Evolutionary conservation across 495 filamentous ascomycete genomes (phyloP).

Genomic region (Parathielavia hyrcaniae): DNA sequence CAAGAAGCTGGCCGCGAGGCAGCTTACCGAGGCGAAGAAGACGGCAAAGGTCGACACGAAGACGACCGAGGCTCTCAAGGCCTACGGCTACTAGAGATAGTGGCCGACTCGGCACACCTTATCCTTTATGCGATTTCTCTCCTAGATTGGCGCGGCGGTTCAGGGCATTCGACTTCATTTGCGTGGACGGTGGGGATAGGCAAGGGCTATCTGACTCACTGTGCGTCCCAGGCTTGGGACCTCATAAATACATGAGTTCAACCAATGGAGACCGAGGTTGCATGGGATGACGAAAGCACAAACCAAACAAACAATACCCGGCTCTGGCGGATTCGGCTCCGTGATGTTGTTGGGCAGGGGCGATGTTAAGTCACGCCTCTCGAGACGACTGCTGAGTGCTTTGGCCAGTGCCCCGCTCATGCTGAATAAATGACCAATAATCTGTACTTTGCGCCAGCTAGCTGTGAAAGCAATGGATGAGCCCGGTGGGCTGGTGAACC

Average conservation of each 20-base stretch:
- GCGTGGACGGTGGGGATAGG: constrained; percentile 34
- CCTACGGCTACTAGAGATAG: constrained; percentile 50
- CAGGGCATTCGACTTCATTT: constrained; percentile 40
- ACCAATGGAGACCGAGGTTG: constrained; percentile 35
- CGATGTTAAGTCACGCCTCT: constrained; percentile 15
- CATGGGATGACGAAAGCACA: constrained; percentile 32
- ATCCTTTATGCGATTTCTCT: constrained; percentile 38
- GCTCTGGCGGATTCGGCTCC: constrained; percentile 21
- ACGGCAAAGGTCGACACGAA: constrained; percentile 74
- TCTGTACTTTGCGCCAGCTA: constrained; percentile 18
- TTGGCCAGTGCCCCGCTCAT: constrained; percentile 21
- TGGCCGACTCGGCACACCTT: constrained; percentile 23
- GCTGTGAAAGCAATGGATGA: constrained; percentile 14
- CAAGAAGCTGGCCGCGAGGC: constrained; percentile 91
- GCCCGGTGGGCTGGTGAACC: background rate
- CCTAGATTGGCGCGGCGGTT: constrained; percentile 42
- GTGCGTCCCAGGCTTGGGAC: constrained; percentile 35
- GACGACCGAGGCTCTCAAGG: constrained; percentile 50
- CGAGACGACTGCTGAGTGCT: constrained; percentile 14
- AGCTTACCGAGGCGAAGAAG: constrained; percentile 86
- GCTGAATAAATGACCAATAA: constrained; percentile 32
- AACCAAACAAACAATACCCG: constrained; percentile 32
- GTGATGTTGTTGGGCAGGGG: constrained; percentile 24
- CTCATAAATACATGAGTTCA: constrained; percentile 39
- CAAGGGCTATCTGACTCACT: constrained; percentile 34